Conservation (phyloP, 2,329 filamentous ascomycete species). For the Nemania diffusa region DNA sequence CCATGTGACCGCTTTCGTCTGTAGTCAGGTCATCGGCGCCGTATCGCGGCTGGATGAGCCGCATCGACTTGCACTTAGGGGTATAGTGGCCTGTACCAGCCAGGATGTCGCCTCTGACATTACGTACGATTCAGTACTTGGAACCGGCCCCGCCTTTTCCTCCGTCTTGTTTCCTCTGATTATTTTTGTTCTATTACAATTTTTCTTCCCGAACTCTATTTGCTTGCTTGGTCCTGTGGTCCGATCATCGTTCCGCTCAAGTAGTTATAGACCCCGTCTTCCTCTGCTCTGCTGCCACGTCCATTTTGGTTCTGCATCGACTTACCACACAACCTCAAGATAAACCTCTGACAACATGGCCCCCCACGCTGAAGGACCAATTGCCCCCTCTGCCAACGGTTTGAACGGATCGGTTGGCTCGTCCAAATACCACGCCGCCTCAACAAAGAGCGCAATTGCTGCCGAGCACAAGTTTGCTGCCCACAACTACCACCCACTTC, state of each 20-base stretch:
- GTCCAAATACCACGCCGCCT: constrained; percentile 75
- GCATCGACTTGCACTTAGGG: constrained; percentile 68
- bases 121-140: constrained; percentile 47
- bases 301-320: constrained; percentile 1
- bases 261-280: constrained; percentile 1
- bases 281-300: constrained; percentile 20
- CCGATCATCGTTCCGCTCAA: neutral
- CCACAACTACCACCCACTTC: constrained; percentile 98
- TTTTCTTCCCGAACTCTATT: constrained; percentile 32
- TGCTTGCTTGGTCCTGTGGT: neutral
- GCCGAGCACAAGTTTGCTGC: constrained; percentile 87
- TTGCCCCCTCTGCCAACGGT: constrained; percentile 49
- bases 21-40: constrained; percentile 36
- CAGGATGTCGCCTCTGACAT: constrained; percentile 40
- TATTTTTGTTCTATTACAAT: constrained; percentile 37
- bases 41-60: constrained; percentile 48
- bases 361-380: constrained; percentile 64
- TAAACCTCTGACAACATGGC: constrained; percentile 58
- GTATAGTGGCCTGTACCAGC: constrained; percentile 56
- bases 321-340: constrained; percentile 11
- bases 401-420: constrained; percentile 49
- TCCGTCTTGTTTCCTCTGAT: constrained; percentile 26
- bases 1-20: constrained; percentile 43
- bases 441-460: constrained; percentile 81
- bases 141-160: constrained; percentile 44